Conservation (phyloP, 495 filamentous ascomycete species). For the Stereocaulon alpinum region DNA sequence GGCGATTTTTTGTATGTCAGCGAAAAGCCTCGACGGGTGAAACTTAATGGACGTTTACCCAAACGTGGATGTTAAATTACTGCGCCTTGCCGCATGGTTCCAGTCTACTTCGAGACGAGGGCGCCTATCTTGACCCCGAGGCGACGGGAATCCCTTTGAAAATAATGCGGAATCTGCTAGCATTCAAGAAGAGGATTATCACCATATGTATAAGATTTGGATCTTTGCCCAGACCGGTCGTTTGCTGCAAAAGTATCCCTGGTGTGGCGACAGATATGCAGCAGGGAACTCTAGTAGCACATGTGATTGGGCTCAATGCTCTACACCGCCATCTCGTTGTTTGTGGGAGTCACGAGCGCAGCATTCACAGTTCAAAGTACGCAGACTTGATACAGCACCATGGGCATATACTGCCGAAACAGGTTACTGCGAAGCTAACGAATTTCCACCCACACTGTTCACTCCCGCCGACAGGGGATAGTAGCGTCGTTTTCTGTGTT, state of each 20-base stretch:
- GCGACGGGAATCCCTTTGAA: not conserved
- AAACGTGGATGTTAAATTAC: not conserved
- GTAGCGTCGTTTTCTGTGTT: too few species aligned
- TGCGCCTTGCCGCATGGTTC: not conserved
- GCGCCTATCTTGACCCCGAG: not conserved
- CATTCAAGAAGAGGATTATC: not conserved
- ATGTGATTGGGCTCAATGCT: not conserved
- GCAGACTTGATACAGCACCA: not conserved
- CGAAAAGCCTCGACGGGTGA: not conserved
- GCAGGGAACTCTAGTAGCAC: not conserved
- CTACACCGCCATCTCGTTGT: not conserved
- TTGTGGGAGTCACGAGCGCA: not conserved
- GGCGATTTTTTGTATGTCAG: not conserved
- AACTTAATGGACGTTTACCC: not conserved
- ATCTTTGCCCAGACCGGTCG: not conserved
- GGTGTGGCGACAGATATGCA: constrained; percentile 1
- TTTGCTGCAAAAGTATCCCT: not conserved
- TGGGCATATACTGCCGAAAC: not conserved
- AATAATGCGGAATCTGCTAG: not conserved
- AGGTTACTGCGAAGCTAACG: not conserved
- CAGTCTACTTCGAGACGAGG: not conserved
- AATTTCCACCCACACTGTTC: not conserved
- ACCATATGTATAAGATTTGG: not conserved
- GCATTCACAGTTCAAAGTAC: not conserved
- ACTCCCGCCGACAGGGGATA: too few species aligned